Base-by-base conservation (phyloP, 1,284 basidiomycete genomes). In the Ceratobasidium sp. region DNA sequence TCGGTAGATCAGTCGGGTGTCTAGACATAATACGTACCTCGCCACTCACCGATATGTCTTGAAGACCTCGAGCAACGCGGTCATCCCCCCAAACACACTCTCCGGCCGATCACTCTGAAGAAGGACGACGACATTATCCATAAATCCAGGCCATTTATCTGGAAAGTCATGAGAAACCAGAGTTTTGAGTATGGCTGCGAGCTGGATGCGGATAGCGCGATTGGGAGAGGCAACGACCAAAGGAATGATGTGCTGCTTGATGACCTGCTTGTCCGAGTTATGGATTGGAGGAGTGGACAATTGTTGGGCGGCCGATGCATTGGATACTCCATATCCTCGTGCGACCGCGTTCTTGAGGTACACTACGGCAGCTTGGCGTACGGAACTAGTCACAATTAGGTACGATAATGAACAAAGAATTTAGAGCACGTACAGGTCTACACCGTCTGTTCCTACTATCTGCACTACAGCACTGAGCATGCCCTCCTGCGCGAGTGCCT, bases 301-400 rank as follows among this genome's bases (percentile, higher is more conserved):
- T 78, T 11, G 84, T 6, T 43, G 78, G 73, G 90, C 89, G 79
- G 89, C 81, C 76, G 86, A 83, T n/a, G 65, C 32, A 37, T 67
- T 67, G 13, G 65, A 19, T 44, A 67, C 34, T 32, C 65, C 65
- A 81, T 93, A 94, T 19, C 87, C 87, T 1, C 86, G 86, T 78
- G 89, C 88, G 69, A 94, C 90, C 81, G 94, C 91, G 83, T 96
- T 96, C 85, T 96, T 96, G 80, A 96, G 87, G 87, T 91, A 96
- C 29, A 96, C 92, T 15, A 91, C 88, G 78, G 91, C 91, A 0
- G 94, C 91, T 81, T 94, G 93, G 65, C 92, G 92, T 68, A 90
- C 92, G 32, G 92, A 87, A 76, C 92, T 95, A 81, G 25, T 34
- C 6, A 40, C 32, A 57, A 43, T 37, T 40, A 29, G 15, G 19